Evolutionary conservation across 345 rosid species (phyloP), one percentile per base, ranked within the genome.

Genomic region (Populus davidiana): DNA sequence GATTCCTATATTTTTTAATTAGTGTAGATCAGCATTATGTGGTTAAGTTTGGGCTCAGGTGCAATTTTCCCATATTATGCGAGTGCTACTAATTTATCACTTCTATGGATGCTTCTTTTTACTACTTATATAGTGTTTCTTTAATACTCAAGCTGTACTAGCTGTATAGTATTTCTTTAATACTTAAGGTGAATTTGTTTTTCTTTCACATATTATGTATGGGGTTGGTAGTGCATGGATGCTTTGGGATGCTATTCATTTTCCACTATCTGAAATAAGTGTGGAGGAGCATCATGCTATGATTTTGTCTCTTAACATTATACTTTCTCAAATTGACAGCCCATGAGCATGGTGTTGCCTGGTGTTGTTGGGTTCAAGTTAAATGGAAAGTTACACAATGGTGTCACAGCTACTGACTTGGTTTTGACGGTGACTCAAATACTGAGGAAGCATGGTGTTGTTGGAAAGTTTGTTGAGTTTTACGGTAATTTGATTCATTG

Each of bases 281-380:
- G 25, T 71, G 39, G 16, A 8, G 39, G 21, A 49, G 14, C 8
- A 29, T 20, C 23, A 6, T 71, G 29, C 43, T 17, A 7, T 13
- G 23, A 23, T 13, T 38, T 62, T 72, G 73, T 64, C 29, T 38
- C 79, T 86, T 65, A 81, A 39, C 56, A 49, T 63, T 63, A 31
- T 75, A 29, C 33, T 81, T 79, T 27, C 73, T 79, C 75, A 84
- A 78, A 14, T 79, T 76, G 73, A 81, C 83, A 94, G 94, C 90
- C 94, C 12, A 91, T 94, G 97, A 94, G 98, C 88, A 94, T 94
- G 98, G 97, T 94, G 29, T 86, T 94, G 86, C 97, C 95, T 54
- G 97, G 96, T 50, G 96, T 94, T 43, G 94, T 91, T 78, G 97
- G 98, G 29, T 92, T 92, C 83, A 91, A 91, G 80, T 86, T 94